Conservation (phyloP, 148 eudicot genomes). For the Arctostaphylos glauca region DNA sequence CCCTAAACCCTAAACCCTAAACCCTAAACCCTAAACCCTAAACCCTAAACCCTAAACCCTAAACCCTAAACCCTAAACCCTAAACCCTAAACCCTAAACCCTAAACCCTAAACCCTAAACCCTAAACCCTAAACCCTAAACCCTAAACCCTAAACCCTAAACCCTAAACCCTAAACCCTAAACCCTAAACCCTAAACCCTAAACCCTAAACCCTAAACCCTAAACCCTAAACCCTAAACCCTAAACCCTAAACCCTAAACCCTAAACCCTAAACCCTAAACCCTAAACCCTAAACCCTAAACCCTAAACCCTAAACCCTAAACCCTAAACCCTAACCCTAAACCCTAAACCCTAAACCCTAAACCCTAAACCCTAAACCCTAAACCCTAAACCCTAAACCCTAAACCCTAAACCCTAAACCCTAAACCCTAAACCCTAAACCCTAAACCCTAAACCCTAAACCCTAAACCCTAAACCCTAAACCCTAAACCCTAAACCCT, state of each 20-base stretch:
- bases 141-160: constrained; percentile 9
- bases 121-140: constrained; percentile 1
- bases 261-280: constrained; percentile 15
- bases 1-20: too few species aligned
- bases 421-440: constrained; percentile 11
- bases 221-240: constrained; percentile 11
- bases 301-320: constrained; percentile 14
- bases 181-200: background rate
- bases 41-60: too few species aligned
- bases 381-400: constrained; percentile 13
- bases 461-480: constrained; percentile 13
- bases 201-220: constrained; percentile 14
- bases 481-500: constrained; percentile 9
- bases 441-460: constrained; percentile 20
- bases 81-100: background rate
- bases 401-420: constrained; percentile 18
- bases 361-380: constrained; percentile 9
- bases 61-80: too few species aligned
- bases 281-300: constrained; percentile 15
- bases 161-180: constrained; percentile 7
- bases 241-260: constrained; percentile 14
- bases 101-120: constrained; percentile 3
- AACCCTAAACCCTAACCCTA: constrained; percentile 15
- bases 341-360: constrained; percentile 11
- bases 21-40: too few species aligned